Percentiles rank a stretch among this genome's conserved stretches.
phyloP scores from a whole-genome alignment of 1,139 yeast species.

The Arxiozyma slooffiae region DNA sequence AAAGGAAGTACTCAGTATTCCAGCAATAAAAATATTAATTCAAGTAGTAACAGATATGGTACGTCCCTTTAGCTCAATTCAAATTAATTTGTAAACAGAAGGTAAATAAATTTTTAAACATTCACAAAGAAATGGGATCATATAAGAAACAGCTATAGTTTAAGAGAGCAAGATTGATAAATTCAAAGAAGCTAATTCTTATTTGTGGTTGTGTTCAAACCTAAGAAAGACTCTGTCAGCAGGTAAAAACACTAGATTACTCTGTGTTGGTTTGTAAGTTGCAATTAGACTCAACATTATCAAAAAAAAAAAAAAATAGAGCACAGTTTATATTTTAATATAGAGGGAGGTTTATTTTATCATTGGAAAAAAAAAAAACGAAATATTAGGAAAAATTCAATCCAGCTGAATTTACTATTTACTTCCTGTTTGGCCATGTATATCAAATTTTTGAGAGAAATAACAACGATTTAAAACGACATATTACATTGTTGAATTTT shows the following conservation, averaged over 20 bases:
- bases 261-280: constrained; percentile 76
- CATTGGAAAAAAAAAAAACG: constrained; percentile 66
- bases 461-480: constrained; percentile 71
- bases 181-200: constrained; percentile 82
- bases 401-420: constrained; percentile 92
- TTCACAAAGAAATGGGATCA: neutral
- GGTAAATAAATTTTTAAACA: too few relatives aligned
- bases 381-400: constrained; percentile 62
- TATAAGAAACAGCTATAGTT: constrained; percentile 55
- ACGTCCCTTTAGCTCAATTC: neutral
- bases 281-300: constrained; percentile 79
- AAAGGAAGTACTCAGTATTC: too few relatives aligned
- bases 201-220: constrained; percentile 95
- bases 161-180: constrained; percentile 75
- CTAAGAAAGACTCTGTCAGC: constrained; percentile 62
- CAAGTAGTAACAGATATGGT: neutral
- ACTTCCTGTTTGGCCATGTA: constrained; percentile 77
- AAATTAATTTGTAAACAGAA: too few relatives aligned
- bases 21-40: neutral
- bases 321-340: constrained; percentile 70
- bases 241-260: constrained; percentile 66
- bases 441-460: constrained; percentile 69
- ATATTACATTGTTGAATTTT: constrained; percentile 79
- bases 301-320: constrained; percentile 80
- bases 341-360: constrained; percentile 63